phyloP scores from a whole-genome alignment of 139 green algal genomes.

The Pseudopediastrum boryanum region DNA sequence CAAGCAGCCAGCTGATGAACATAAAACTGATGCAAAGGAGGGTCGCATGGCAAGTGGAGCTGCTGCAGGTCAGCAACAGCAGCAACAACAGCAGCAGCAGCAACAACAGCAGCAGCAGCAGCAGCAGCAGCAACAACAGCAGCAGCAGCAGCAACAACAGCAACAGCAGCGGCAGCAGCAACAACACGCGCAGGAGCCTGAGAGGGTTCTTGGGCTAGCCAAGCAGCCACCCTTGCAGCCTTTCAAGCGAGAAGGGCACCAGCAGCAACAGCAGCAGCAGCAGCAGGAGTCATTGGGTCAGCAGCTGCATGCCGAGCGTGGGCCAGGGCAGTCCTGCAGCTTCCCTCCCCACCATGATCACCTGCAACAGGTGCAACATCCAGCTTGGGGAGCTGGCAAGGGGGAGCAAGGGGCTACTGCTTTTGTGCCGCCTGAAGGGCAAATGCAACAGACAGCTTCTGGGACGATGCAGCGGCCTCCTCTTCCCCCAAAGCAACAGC shows the following conservation, averaged over 20 bases:
- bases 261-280: not conserved
- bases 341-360: not conserved
- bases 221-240: not conserved
- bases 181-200: not conserved
- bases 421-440: not conserved
- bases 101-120: constrained; percentile 1
- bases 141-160: constrained; percentile 13
- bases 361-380: not conserved
- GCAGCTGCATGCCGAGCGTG: not conserved
- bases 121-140: not conserved
- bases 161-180: not conserved
- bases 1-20: not conserved
- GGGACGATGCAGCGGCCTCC: too few relatives aligned
- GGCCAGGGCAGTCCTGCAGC: not conserved
- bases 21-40: not conserved
- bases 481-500: too few relatives aligned
- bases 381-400: not conserved
- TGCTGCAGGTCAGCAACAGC: not conserved
- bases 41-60: not conserved
- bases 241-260: not conserved
- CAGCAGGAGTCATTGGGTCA: not conserved
- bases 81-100: not conserved
- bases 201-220: not conserved
- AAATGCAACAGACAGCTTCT: too few relatives aligned
- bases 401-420: not conserved